phyloP scores from a whole-genome alignment of 257 asterid genomes.

The Plectranthus barbatus region DNA sequence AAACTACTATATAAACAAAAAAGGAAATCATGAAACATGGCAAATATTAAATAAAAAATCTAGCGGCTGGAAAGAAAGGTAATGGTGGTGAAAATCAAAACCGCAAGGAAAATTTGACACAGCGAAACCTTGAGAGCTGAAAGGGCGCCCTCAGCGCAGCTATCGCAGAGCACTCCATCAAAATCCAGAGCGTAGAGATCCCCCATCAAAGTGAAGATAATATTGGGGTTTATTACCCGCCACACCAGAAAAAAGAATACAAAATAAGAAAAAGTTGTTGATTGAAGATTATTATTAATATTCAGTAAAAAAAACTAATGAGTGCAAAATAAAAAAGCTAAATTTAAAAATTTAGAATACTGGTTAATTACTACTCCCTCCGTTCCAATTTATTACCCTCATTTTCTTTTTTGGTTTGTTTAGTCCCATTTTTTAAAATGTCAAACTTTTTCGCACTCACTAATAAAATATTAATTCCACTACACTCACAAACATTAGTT shows the following conservation, averaged over 20 bases:
- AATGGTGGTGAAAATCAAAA: constrained; percentile 12
- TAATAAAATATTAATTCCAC: no score
- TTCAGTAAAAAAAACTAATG: no score
- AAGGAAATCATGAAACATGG: not conserved
- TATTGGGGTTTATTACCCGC: constrained; percentile 30
- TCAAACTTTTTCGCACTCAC: no score
- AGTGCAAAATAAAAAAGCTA: no score
- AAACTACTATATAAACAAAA: not conserved
- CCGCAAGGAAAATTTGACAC: not conserved
- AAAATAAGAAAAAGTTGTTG: no score
- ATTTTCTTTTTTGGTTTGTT: no score
- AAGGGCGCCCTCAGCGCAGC: constrained; percentile 94
- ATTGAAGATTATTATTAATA: no score
- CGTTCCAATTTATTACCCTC: no score
- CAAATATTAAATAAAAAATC: not conserved
- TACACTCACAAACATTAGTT: no score
- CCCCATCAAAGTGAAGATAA: constrained; percentile 41
- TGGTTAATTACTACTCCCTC: no score
- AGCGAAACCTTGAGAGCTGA: constrained; percentile 82
- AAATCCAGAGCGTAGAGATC: constrained; percentile 92
- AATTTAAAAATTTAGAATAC: no score
- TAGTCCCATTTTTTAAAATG: no score
- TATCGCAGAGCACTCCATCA: constrained; percentile 94
- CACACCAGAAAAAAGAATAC: constrained; percentile 6
- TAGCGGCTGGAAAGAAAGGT: not conserved